These are phyloP conservation scores for Psidium guajava DNA, from an alignment of 345 rosid genomes.

Conservation along the genomic window DNA sequence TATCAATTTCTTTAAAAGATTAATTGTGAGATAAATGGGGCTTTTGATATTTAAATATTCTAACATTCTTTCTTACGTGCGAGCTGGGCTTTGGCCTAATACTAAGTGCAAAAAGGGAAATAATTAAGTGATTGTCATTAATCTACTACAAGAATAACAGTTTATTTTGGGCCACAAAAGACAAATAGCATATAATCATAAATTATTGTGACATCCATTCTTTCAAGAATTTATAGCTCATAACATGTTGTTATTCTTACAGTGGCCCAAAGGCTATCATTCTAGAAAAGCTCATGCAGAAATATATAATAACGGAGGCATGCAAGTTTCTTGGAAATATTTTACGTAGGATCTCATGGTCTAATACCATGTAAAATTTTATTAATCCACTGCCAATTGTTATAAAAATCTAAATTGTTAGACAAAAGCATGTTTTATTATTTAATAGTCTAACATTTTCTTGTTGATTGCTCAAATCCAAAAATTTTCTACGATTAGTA, in stretches of 20 bases:
- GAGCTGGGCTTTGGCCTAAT: background rate
- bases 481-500: background rate
- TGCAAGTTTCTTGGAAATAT: background rate
- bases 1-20: background rate
- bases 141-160: too few relatives aligned
- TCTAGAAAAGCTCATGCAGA: too few relatives aligned
- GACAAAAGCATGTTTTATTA: background rate
- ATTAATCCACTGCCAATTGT: background rate
- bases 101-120: background rate
- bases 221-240: too few relatives aligned
- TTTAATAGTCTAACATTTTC: background rate
- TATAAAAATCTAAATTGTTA: background rate
- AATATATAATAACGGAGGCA: background rate
- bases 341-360: background rate
- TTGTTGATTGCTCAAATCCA: background rate
- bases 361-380: background rate
- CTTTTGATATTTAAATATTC: background rate
- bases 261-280: too few relatives aligned
- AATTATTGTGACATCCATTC: too few relatives aligned
- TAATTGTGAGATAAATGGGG: background rate
- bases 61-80: background rate
- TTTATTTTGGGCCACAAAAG: too few relatives aligned
- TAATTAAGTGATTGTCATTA: too few relatives aligned
- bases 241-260: too few relatives aligned
- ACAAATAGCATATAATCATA: too few relatives aligned